Base-by-base conservation (phyloP, 2,329 filamentous ascomycete genomes). In the Fusarium illudens region DNA sequence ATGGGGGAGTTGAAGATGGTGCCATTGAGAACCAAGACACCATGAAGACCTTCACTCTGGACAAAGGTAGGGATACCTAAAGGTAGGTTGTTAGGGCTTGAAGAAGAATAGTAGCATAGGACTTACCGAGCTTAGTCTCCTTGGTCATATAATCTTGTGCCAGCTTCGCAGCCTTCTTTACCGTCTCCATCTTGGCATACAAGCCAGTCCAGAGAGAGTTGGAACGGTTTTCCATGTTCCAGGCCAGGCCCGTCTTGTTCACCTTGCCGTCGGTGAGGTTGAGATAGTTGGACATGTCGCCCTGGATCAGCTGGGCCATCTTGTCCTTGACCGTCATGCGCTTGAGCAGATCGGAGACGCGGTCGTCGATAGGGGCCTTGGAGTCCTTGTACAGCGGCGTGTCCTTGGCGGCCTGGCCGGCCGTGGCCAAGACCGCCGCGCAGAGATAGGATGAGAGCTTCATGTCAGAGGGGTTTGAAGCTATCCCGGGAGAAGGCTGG, bases 1-100 rank as follows among this genome's bases (percentile, higher is more conserved):
- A 93, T 92, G 0, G 91, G 91, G 2, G 89, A 92, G 78, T 93
- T 93, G 81, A 93, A 94, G 62, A 93, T 91, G 2, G 91, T 93
- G 3, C 90, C 90, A 75, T 93, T 93, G 10, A 86, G 85, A 42
- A 90, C 85, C 30, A 92, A 80, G 68, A 93, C 89, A 2, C 90
- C 91, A 72, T 93, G 91, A 44, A 93, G 90, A 34, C 88, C 90
- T 78, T 94, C 91, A 4, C 87, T 90, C 77, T 93, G 91, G 13
- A 91, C 87, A 68, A 92, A 84, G 1, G 91, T 88, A 7, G 91
- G 91, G 54, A 93, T 93, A 0, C 90, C 91, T 75, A 10, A 15
- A 8, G 7, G 11, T 7, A 8, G 7, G 11, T 7, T 9, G 49
- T 70, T 34, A 70, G 51, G 22, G 9, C 8, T 6, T 22, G 20